Conservation (phyloP, 805 yeast species). For the Lipomyces orientalis region DNA sequence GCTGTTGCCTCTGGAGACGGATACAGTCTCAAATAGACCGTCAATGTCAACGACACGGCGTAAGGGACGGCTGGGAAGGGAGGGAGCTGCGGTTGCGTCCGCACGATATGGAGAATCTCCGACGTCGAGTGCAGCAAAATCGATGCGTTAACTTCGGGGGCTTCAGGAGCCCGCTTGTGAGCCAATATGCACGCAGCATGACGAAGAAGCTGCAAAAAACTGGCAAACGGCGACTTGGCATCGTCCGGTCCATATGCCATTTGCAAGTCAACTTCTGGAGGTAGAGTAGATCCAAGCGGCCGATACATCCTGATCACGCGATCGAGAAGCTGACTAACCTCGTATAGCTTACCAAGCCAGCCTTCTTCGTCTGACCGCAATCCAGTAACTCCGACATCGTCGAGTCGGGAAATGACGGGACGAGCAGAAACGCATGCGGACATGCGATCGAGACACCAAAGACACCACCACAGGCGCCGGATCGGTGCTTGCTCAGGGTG, state of each 20-base stretch:
- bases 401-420: constrained; percentile 48
- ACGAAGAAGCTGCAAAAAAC: constrained; percentile 42
- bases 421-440: constrained; percentile 50
- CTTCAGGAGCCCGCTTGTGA: constrained; percentile 43
- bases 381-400: constrained; percentile 49
- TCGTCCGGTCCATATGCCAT: constrained; percentile 40
- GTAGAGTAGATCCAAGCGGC: constrained; percentile 43
- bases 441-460: constrained; percentile 50
- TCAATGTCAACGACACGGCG: constrained; percentile 46
- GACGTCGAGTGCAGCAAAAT: constrained; percentile 41
- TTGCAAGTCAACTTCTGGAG: constrained; percentile 40
- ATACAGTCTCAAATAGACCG: constrained; percentile 46
- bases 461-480: constrained; percentile 49
- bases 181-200: constrained; percentile 45
- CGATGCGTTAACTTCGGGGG: constrained; percentile 32
- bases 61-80: constrained; percentile 47
- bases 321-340: constrained; percentile 46
- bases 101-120: constrained; percentile 41
- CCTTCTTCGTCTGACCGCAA: constrained; percentile 43
- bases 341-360: constrained; percentile 45
- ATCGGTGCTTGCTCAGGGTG: constrained; percentile 45
- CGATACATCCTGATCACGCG: constrained; percentile 49
- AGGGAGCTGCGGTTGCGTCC: constrained; percentile 40
- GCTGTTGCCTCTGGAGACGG: constrained; percentile 43
- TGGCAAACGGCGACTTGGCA: constrained; percentile 39